Conservation (phyloP, 2,329 filamentous ascomycete genomes). For the Penicillium palitans region DNA sequence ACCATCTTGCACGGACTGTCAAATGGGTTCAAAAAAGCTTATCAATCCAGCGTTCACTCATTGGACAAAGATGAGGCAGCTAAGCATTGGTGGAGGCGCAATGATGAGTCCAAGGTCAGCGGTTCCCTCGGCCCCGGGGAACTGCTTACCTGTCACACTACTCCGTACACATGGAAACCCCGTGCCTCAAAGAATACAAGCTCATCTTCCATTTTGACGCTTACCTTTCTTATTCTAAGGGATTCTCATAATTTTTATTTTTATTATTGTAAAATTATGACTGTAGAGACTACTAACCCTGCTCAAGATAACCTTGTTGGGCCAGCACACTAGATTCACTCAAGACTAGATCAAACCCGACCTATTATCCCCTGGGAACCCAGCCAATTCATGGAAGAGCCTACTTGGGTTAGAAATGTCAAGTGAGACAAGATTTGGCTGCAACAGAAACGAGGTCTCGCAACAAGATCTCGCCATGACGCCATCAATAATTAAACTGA, state of each 20-base stretch:
- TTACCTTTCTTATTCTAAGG: neutral
- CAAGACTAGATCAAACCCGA: neutral
- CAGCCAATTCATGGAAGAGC: neutral
- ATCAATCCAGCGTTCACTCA: neutral
- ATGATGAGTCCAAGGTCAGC: conserved; percentile 1
- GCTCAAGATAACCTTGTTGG: neutral
- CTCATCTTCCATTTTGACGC: neutral
- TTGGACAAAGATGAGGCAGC: conserved; percentile 1
- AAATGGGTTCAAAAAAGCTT: conserved; percentile 1
- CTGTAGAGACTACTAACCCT: neutral
- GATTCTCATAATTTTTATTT: too few relatives aligned
- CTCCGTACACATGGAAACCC: neutral
- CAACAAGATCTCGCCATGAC: neutral
- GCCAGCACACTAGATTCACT: neutral
- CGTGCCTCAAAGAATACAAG: neutral
- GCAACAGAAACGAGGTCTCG: neutral
- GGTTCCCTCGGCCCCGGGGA: neutral
- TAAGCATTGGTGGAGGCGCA: conserved; percentile 16
- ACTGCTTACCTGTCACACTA: neutral
- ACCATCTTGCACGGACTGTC: conserved; percentile 16
- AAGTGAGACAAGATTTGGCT: neutral
- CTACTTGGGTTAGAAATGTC: neutral
- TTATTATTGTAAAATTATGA: too few relatives aligned
- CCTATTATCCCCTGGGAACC: neutral
- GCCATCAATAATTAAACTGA: neutral